Conservation (phyloP, 768 basidiomycete species). For the Chalciporus sphaerocephalus region DNA sequence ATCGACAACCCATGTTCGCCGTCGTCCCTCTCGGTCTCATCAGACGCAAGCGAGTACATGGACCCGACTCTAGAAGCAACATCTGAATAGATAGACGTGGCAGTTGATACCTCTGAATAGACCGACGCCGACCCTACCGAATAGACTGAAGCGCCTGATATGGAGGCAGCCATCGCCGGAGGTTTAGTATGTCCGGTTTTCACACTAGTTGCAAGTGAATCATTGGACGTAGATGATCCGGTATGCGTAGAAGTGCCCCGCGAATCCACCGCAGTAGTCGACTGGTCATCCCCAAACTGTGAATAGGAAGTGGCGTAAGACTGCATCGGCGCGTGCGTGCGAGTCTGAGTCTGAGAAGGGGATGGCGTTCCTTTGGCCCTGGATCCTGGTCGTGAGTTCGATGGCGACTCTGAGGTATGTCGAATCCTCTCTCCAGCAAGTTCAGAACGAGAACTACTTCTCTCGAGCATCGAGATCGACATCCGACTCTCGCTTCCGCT, state of each 20-base stretch:
- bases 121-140: slow-evolving; percentile 26
- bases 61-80: slow-evolving; percentile 14
- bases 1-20: slow-evolving; percentile 2
- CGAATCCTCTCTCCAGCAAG: slow-evolving; percentile 4
- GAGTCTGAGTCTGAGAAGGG: slow-evolving; percentile 9
- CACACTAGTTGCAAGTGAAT: background rate
- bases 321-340: slow-evolving; percentile 7
- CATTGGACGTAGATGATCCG: background rate
- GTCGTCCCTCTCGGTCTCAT: slow-evolving; percentile 13
- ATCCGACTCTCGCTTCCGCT: slow-evolving; percentile 7
- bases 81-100: slow-evolving; percentile 20
- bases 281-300: slow-evolving; percentile 14
- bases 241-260: slow-evolving; percentile 2
- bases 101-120: slow-evolving; percentile 28
- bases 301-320: slow-evolving; percentile 18
- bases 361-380: slow-evolving; percentile 17
- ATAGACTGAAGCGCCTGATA: slow-evolving; percentile 26
- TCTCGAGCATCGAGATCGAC: slow-evolving; percentile 19
- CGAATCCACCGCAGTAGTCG: background rate
- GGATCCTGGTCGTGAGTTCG: slow-evolving; percentile 16
- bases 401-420: slow-evolving; percentile 15
- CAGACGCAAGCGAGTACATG: slow-evolving; percentile 5
- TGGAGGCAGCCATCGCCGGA: slow-evolving; percentile 18
- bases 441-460: background rate
- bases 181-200: slow-evolving; percentile 19